Percentiles rank a stretch among this genome's conserved stretches.
phyloP scores from a whole-genome alignment of 495 filamentous ascomycete species.

The Hypoxylon lienhwacheense region DNA sequence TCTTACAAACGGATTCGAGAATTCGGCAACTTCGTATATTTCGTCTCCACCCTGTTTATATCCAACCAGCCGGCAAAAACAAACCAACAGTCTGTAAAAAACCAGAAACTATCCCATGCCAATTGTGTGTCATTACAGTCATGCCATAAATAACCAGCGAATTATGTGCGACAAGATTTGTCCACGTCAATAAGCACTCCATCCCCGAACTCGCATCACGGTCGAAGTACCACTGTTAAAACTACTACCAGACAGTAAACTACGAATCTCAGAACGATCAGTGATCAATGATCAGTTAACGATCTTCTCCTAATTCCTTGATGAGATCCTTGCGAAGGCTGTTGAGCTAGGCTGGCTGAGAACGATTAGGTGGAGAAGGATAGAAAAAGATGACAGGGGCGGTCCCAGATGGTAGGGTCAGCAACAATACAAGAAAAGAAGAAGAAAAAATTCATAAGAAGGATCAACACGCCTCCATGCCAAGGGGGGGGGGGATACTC shows the following conservation, averaged over 20 bases:
- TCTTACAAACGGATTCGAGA: constrained; percentile 27
- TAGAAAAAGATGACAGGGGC: constrained; percentile 8
- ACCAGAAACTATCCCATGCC: constrained; percentile 35
- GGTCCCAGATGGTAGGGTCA: constrained; percentile 21
- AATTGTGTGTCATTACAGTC: no score
- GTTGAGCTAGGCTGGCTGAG: constrained; percentile 10
- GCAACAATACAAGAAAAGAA: constrained; percentile 17
- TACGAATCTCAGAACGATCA: no score
- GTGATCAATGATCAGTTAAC: constrained; percentile 9
- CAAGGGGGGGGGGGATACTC: neutral
- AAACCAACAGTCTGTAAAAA: constrained; percentile 16
- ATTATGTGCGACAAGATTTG: constrained; percentile 15
- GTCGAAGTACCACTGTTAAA: neutral
- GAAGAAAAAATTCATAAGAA: no score
- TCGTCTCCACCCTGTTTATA: constrained; percentile 9
- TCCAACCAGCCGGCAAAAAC: constrained; percentile 10
- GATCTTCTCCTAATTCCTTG: constrained; percentile 25
- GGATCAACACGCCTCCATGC: constrained; percentile 27
- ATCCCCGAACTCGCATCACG: constrained; percentile 21
- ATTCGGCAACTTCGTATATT: constrained; percentile 38
- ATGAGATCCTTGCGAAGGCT: constrained; percentile 22
- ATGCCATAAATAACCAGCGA: constrained; percentile 26
- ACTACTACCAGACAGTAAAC: no score
- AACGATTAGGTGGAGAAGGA: constrained; percentile 10
- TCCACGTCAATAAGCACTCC: constrained; percentile 27